Percentiles rank a stretch among this genome's conserved stretches.
Conservation (phyloP, 352 stramenopile genomes). For the Globisporangium camurandrum region DNA sequence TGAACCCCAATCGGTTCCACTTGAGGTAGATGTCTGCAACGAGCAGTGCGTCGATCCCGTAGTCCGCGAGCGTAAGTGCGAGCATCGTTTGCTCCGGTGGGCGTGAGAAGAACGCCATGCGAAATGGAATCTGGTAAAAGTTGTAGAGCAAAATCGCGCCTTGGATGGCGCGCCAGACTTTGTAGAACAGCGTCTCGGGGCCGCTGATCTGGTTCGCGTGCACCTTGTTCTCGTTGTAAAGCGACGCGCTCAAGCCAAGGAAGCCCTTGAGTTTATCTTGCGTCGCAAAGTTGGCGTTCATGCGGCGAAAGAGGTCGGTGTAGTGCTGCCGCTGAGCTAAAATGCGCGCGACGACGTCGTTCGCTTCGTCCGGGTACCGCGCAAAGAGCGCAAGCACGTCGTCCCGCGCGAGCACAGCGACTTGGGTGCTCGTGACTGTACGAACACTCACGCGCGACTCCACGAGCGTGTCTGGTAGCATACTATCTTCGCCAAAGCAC, state of each 20-base stretch:
- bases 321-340: constrained; percentile 13
- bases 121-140: constrained; percentile 41
- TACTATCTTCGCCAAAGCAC: constrained; percentile 57
- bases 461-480: constrained; percentile 27
- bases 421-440: constrained; percentile 38
- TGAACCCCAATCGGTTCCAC: constrained; percentile 29
- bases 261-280: constrained; percentile 37
- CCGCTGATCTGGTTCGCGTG: constrained; percentile 19
- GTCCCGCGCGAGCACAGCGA: constrained; percentile 31
- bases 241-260: constrained; percentile 31
- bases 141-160: constrained; percentile 42
- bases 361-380: constrained; percentile 32
- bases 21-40: constrained; percentile 33
- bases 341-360: constrained; percentile 15
- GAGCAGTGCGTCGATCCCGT: constrained; percentile 25
- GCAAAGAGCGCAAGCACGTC: constrained; percentile 29
- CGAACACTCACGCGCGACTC: constrained; percentile 36
- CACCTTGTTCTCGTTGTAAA: constrained; percentile 35
- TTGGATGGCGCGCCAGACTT: constrained; percentile 5
- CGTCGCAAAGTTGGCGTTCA: constrained; percentile 36
- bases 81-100: constrained; percentile 19
- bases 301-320: constrained; percentile 12
- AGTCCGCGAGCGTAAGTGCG: constrained; percentile 31
- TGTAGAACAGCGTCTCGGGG: constrained; percentile 9
- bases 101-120: constrained; percentile 31